Conservation (phyloP, 2,329 filamentous ascomycete species). For the Xylariaceae sp. region DNA sequence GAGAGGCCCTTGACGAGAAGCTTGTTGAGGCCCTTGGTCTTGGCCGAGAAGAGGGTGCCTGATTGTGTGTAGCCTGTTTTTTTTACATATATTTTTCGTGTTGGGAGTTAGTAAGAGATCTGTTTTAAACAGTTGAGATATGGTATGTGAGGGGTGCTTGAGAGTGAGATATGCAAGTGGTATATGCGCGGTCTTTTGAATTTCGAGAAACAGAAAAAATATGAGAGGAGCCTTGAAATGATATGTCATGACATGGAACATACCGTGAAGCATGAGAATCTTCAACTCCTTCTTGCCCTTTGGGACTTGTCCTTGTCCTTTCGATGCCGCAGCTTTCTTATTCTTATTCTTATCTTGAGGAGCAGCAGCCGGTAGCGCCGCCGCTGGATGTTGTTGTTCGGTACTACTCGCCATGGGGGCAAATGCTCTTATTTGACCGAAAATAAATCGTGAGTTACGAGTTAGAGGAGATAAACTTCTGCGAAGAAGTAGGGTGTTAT, state of each 20-base stretch:
- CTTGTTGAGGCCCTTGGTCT: slow-evolving; percentile 84
- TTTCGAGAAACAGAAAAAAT: too few relatives aligned
- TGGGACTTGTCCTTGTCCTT: too few relatives aligned
- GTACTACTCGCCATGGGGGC: slow-evolving; percentile 22
- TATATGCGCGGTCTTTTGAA: too few relatives aligned
- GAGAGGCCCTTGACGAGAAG: slow-evolving; percentile 67
- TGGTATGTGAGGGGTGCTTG: too few relatives aligned
- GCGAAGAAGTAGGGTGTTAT: slow-evolving; percentile 1
- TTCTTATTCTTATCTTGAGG: slow-evolving; percentile 13
- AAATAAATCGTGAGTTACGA: slow-evolving; percentile 1
- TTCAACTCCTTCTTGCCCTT: slow-evolving; percentile 49
- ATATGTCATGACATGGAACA: slow-evolving; percentile 8
- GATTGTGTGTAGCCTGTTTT: slow-evolving; percentile 81
- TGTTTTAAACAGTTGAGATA: too few relatives aligned
- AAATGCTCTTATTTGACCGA: slow-evolving; percentile 1
- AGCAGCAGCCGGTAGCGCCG: slow-evolving; percentile 7
- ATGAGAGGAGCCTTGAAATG: background rate
- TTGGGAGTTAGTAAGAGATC: background rate
- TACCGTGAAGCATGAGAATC: slow-evolving; percentile 74
- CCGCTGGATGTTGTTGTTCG: slow-evolving; percentile 11
- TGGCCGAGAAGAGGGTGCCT: slow-evolving; percentile 75
- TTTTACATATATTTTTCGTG: background rate
- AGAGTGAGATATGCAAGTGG: too few relatives aligned
- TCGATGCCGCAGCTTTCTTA: too few relatives aligned
- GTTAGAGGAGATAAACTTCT: slow-evolving; percentile 1